Conservation (phyloP, 768 basidiomycete species). For the Suillus lakei region DNA sequence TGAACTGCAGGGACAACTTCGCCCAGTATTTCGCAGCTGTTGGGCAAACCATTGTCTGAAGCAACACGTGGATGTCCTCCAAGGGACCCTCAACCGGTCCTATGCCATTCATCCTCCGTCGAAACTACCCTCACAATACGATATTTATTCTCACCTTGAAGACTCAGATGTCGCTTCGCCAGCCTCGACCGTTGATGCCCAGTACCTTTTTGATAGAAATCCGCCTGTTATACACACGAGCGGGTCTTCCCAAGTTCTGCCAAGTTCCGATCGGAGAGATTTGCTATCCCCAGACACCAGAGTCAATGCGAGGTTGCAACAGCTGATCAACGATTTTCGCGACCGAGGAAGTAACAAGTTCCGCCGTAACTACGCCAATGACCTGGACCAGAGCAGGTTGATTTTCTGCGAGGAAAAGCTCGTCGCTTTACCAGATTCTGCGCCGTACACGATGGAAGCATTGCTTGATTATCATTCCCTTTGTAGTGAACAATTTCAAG, state of each 20-base stretch:
- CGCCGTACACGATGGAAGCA: not conserved
- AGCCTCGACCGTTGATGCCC: not conserved
- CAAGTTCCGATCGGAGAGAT: not conserved
- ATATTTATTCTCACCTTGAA: not conserved
- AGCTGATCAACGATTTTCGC: slow-evolving; percentile 11
- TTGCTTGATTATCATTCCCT: not conserved
- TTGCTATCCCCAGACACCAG: not conserved
- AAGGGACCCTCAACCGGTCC: not conserved
- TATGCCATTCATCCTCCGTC: not conserved
- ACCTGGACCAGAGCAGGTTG: slow-evolving; percentile 9
- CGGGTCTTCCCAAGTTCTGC: not conserved
- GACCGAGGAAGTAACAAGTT: slow-evolving; percentile 10
- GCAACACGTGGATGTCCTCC: not conserved
- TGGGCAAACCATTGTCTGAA: not conserved
- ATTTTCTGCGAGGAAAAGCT: not conserved
- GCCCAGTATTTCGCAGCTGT: not conserved
- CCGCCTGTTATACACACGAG: slow-evolving; percentile 5
- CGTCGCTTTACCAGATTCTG: not conserved
- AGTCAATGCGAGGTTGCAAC: slow-evolving; percentile 1
- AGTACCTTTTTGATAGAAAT: slow-evolving; percentile 12
- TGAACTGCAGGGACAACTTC: not conserved
- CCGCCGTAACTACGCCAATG: slow-evolving; percentile 17
- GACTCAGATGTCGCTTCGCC: not conserved
- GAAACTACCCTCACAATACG: not conserved
- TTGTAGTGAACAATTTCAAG: not conserved